Percentiles rank a stretch among this genome's conserved stretches.
Conservation (phyloP, 2,329 filamentous ascomycete genomes). For the Daldinia eschscholtzii region DNA sequence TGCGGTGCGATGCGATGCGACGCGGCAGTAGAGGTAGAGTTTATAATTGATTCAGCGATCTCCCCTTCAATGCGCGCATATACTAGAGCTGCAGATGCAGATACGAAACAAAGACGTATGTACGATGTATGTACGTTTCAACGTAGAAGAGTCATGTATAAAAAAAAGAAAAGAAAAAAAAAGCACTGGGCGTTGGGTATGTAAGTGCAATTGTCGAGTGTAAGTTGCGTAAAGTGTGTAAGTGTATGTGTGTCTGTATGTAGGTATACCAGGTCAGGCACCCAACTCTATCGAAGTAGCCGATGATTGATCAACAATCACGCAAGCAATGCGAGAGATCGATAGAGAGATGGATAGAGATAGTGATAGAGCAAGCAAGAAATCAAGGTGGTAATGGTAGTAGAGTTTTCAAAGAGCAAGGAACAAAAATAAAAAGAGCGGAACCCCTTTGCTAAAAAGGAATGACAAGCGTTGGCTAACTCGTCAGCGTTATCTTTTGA, state of each 20-base stretch:
- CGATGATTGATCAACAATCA: conserved; percentile 47
- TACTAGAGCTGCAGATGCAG: conserved; percentile 2
- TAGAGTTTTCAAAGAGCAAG: conserved; percentile 15
- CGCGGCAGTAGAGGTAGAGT: background rate
- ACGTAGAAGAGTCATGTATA: conserved; percentile 1
- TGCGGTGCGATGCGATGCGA: background rate
- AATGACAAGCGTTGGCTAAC: background rate
- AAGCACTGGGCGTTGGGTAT: no score
- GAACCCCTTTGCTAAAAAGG: conserved; percentile 16
- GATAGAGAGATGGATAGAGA: no score
- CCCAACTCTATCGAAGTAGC: conserved; percentile 22
- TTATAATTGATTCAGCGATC: conserved; percentile 4
- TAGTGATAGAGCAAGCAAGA: conserved; percentile 6
- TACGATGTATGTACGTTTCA: background rate
- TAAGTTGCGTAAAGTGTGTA: background rate
- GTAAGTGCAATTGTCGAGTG: background rate
- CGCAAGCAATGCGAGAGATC: conserved; percentile 7
- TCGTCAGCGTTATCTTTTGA: conserved; percentile 15
- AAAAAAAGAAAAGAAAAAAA: no score
- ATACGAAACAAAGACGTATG: conserved; percentile 11
- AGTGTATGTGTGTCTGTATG: background rate
- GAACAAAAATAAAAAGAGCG: conserved; percentile 10
- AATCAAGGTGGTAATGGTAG: conserved; percentile 2
- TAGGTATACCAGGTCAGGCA: conserved; percentile 12
- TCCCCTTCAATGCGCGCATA: background rate